Base-by-base conservation (phyloP, 495 filamentous ascomycete genomes). In the Clavariopsis aquatica region DNA sequence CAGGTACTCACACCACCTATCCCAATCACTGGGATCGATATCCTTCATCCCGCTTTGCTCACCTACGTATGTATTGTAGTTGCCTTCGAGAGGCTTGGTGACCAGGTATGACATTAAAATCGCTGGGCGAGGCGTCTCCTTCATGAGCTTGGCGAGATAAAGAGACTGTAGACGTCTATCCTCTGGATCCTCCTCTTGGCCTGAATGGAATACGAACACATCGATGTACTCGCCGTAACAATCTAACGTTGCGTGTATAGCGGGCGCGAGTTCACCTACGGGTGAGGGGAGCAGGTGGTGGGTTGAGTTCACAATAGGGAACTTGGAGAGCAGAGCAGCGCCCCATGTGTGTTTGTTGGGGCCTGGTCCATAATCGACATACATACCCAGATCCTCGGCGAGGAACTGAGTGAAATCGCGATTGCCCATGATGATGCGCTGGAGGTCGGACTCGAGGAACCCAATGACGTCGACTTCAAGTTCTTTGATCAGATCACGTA, bases 261-360 rank as follows among this genome's bases (percentile, higher is more conserved):
- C 94, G 6, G 95, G 95, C 6, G 95, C 95, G 28, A 99, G 83
- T 75, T 99, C 95, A 60, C 95, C 95, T 8, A 90, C 91, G 0
- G 95, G 95, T 2, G 88, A 92, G 49, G 95, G 95, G 8, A 97
- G 86, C 22, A 98, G 83, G 67, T 98, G 93, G 75, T 99, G 95
- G 2, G 92, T 97, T 1, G 91, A 96, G 77, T 98, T 96, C 55
- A 99, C 74, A 68, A 99, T 98, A 4, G 95, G 95, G 79, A 98
- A 98, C 74, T 97, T 97, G 71, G 92, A 96, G 1, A 99, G 84
- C 64, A 99, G 80, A 5, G 93, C 94, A 7, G 87, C 81, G 56
- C 95, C 95, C 95, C 95, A 99, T 0, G 95, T 99, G 79, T 99
- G 95, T 78, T 98, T 98, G 83, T 99, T 94, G 12, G 95, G 95